A percentile compares a stretch with the other conserved stretches of the same genome.
Conservation (phyloP, 257 asterid genomes). For the Dorcoceras hygrometricum region DNA sequence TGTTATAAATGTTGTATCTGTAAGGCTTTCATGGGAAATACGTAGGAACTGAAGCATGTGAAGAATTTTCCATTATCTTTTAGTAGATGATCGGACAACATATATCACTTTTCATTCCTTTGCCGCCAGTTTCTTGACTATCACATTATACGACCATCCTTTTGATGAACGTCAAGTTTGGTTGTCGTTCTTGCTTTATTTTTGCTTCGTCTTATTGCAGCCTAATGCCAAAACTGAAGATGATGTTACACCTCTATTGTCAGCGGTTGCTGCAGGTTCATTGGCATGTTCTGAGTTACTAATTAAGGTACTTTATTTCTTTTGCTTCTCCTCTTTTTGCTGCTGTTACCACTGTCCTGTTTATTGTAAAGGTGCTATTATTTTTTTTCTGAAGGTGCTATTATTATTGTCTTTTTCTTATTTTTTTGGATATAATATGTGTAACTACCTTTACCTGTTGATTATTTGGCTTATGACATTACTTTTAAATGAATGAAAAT, state of each 20-base stretch:
- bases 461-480: not conserved
- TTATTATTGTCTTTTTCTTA: conserved; percentile 3
- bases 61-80: not conserved
- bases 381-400: not conserved
- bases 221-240: conserved; percentile 80
- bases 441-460: not conserved
- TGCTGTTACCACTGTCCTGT: conserved; percentile 8
- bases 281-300: conserved; percentile 67
- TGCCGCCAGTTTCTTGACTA: conserved; percentile 7
- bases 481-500: not conserved
- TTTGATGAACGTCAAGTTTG: not conserved
- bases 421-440: conserved; percentile 6
- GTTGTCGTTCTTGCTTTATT: conserved; percentile 4
- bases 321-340: not conserved
- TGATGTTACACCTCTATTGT: conserved; percentile 74
- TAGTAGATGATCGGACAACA: not conserved
- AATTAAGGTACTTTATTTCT: conserved; percentile 51
- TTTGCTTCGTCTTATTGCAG: conserved; percentile 48
- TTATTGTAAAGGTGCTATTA: not conserved
- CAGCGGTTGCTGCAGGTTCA: conserved; percentile 98
- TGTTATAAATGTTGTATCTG: not conserved
- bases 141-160: not conserved
- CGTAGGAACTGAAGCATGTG: not conserved
- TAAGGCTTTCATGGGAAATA: not conserved
- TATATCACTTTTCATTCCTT: conserved; percentile 8